Evolutionary conservation across 495 filamentous ascomycete genomes (phyloP), one percentile per base, ranked within the genome.

Genomic region (Talaromyces thailandensis): DNA sequence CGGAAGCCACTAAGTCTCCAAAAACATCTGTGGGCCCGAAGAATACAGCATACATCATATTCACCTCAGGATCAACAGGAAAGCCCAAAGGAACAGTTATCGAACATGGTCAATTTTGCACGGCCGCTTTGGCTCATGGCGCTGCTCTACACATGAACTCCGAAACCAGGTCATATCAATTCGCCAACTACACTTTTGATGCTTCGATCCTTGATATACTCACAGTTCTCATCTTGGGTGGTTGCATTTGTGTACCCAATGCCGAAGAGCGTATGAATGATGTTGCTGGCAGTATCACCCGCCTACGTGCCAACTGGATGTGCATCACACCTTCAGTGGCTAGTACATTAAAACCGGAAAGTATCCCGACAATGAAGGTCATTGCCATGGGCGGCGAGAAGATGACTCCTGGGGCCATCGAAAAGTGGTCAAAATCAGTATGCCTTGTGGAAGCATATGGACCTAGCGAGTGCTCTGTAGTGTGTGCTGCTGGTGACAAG

Each of bases 151-250:
- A 72, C 9, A 79, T 88, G 50, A 71, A 78, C 37, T 65, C 77
- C 0, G 67, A 70, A 0, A 83, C 82, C 16, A 80, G 88, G 7
- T 79, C 86, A 7, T 76, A 91, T 64, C 88, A 91, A 63, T 84
- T 88, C 60, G 85, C 87, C 2, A 84, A 84, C 52, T 88, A 85
- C 66, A 84, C 84, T 1, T 88, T 88, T 43, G 89, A 92, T 63
- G 81, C 85, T 29, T 84, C 84, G 50, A 75, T 90, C 21, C 68
- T 82, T 4, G 88, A 91, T 61, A 84, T 88, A 4, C 81, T 89
- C 58, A 83, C 85, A 5, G 85, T 85, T 0, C 71, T 92, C 1
- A 83, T 84, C 25, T 70, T 73, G 4, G 87, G 86, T 29, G 86
- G 83, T 4, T 87, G 84, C 62, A 75, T 89, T 8, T 90, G 86